Evolutionary conservation across 2,329 filamentous ascomycete species (phyloP), one percentile per base, ranked within the genome.

Genomic region (Dactylonectria macrodidyma): DNA sequence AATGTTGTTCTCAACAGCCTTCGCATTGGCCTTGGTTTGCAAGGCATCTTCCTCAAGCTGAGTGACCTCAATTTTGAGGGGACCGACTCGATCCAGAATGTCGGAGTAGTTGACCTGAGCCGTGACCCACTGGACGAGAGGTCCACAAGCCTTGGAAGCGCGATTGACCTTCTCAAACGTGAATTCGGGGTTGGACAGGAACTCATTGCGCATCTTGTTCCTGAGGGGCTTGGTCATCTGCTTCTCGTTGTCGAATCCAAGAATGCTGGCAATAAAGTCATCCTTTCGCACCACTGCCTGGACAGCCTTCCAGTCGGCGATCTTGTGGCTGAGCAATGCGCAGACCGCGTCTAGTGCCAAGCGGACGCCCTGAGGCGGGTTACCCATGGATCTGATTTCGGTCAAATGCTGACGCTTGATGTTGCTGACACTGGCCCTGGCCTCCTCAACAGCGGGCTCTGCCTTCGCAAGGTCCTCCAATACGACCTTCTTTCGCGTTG

Each of bases 71-170:
- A 95, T 92, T 78, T 95, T 92, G 63, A 99, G 86, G 26, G 96
- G 96, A 2, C 95, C 97, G 66, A 99, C 95, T 44, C 94, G 91
- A 78, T 98, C 95, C 70, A 99, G 85, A 75, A 99, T 99, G 73
- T 96, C 95, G n/a, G 95, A 97, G 82, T 97, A 99, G 77, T 93
- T 95, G 78, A 99, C 96, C 82, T 99, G 96, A 22, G 96, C 97
- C 80, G 94, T 89, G 3, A 97, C 95, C 96, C 96, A 99, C 79
- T 98, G 95, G 19, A 99, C 95, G 14, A 99, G 88, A 30, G 96
- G 97, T 77, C 96, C 97, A 81, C 96, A 99, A 54, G 96, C 96
- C 84, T 96, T 98, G 83, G 93, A 97, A 68, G 96, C 96, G 76
- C 95, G 94, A 82, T 97, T 97, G 81, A 98, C 96, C 81, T 93